Conservation (phyloP, 768 basidiomycete species). For the Leucosporidium yakuticum region DNA sequence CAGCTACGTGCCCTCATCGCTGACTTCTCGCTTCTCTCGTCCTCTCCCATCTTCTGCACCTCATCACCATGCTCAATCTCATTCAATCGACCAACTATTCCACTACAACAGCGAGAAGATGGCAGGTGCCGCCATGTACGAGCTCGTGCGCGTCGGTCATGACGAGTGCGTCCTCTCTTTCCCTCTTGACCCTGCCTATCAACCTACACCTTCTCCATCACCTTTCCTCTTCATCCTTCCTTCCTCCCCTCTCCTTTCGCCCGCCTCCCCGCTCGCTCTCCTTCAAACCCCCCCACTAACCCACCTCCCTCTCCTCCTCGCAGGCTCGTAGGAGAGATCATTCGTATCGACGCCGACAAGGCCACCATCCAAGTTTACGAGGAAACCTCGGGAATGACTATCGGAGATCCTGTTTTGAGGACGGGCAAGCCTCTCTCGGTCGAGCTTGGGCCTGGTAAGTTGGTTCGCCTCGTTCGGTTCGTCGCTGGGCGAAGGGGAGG, state of each 20-base stretch:
- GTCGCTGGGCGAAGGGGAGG: too few relatives aligned
- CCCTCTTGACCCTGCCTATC: conserved; percentile 1
- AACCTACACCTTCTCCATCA: conserved; percentile 34
- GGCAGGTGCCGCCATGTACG: conserved; percentile 93
- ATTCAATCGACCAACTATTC: not conserved
- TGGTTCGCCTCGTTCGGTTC: not conserved
- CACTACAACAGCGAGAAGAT: conserved; percentile 57
- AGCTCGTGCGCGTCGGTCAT: conserved; percentile 93
- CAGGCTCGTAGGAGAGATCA: conserved; percentile 64
- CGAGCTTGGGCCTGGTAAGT: conserved; percentile 88
- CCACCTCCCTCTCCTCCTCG: not conserved
- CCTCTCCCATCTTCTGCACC: not conserved
- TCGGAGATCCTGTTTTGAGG: conserved; percentile 93
- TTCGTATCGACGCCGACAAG: conserved; percentile 95
- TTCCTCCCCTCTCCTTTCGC: too few relatives aligned
- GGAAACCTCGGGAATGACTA: conserved; percentile 97
- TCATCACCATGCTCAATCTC: not conserved
- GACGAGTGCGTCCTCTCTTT: conserved; percentile 72
- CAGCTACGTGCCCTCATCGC: not conserved
- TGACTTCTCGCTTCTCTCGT: not conserved
- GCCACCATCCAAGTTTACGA: conserved; percentile 99
- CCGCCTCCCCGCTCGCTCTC: not conserved
- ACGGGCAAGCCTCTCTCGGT: conserved; percentile 98
- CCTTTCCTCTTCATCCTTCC: not conserved
- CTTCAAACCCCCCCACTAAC: not conserved